Conservation (phyloP, 208 protist genomes). For the Strigomonas culicis region DNA sequence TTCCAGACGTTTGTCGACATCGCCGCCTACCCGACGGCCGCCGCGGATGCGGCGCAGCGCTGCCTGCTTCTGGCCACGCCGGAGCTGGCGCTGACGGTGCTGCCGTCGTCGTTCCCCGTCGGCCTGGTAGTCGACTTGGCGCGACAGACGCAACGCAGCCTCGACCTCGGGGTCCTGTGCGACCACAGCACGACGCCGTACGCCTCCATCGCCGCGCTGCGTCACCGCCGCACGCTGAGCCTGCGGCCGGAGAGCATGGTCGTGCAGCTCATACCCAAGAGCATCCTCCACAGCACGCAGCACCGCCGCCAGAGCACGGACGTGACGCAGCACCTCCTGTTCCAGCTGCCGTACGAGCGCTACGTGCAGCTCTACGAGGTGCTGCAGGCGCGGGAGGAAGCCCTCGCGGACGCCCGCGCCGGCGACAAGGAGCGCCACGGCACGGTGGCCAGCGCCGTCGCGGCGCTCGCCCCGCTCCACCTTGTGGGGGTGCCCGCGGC, state of each 20-base stretch:
- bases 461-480: slow-evolving; percentile 17
- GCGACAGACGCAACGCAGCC: slow-evolving; percentile 33
- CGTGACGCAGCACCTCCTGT: slow-evolving; percentile 59
- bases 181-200: slow-evolving; percentile 56
- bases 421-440: slow-evolving; percentile 3
- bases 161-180: slow-evolving; percentile 36
- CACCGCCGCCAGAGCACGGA: slow-evolving; percentile 69
- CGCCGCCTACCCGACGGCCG: not conserved
- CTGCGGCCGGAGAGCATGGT: slow-evolving; percentile 27
- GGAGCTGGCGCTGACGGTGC: slow-evolving; percentile 56
- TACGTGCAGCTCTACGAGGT: slow-evolving; percentile 75
- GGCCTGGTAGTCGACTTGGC: slow-evolving; percentile 83
- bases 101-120: slow-evolving; percentile 54
- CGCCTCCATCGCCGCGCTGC: slow-evolving; percentile 47
- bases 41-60: slow-evolving; percentile 15
- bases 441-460: not conserved
- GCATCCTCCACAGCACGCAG: slow-evolving; percentile 62
- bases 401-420: slow-evolving; percentile 3
- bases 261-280: slow-evolving; percentile 82
- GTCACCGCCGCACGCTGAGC: slow-evolving; percentile 25
- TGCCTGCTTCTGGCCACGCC: slow-evolving; percentile 55
- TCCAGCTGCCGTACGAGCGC: slow-evolving; percentile 54
- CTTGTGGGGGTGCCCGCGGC: slow-evolving; percentile 42
- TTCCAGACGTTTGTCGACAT: slow-evolving; percentile 21
- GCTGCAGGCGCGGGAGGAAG: slow-evolving; percentile 67